These are phyloP conservation scores for Metschnikowia lochheadii DNA, from an alignment of 805 yeast species.

Conservation along the genomic window DNA sequence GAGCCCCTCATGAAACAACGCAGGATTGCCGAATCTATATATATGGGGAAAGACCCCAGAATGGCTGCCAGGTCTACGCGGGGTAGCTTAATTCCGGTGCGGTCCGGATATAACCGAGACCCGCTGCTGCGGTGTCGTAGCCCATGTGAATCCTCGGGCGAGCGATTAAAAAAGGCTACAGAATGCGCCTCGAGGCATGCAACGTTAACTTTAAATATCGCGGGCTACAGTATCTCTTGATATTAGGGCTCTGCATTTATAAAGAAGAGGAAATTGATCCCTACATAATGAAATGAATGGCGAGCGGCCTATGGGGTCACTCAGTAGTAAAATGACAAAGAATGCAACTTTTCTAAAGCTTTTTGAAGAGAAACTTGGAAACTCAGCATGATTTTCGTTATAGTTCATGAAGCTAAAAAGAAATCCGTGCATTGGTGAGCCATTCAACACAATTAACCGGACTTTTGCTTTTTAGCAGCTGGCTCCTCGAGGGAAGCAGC, in stretches of 20 bases:
- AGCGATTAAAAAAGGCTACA: neutral
- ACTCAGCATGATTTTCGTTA: slow-evolving; percentile 9
- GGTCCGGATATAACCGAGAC: neutral
- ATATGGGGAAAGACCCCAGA: neutral
- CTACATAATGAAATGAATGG: slow-evolving; percentile 9
- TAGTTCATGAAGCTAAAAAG: slow-evolving; percentile 3
- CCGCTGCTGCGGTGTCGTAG: neutral
- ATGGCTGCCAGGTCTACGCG: neutral
- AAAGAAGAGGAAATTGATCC: neutral
- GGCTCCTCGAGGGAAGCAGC: slow-evolving; percentile 28
- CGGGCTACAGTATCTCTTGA: neutral
- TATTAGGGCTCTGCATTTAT: slow-evolving; percentile 7
- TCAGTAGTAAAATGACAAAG: slow-evolving; percentile 1
- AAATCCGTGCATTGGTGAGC: slow-evolving; percentile 6
- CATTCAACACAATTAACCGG: slow-evolving; percentile 17
- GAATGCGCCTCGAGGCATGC: no score
- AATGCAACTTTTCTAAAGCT: slow-evolving; percentile 4
- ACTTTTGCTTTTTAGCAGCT: slow-evolving; percentile 37
- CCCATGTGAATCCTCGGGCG: neutral
- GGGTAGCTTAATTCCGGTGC: neutral
- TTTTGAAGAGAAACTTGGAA: slow-evolving; percentile 8
- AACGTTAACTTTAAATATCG: no score
- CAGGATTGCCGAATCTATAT: neutral
- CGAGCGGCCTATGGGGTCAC: neutral
- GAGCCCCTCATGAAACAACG: neutral